A percentile compares a stretch with the other conserved stretches of the same genome.
These are phyloP conservation scores for Mycena crocata DNA, from an alignment of 768 basidiomycete genomes.

Conservation along the genomic window DNA sequence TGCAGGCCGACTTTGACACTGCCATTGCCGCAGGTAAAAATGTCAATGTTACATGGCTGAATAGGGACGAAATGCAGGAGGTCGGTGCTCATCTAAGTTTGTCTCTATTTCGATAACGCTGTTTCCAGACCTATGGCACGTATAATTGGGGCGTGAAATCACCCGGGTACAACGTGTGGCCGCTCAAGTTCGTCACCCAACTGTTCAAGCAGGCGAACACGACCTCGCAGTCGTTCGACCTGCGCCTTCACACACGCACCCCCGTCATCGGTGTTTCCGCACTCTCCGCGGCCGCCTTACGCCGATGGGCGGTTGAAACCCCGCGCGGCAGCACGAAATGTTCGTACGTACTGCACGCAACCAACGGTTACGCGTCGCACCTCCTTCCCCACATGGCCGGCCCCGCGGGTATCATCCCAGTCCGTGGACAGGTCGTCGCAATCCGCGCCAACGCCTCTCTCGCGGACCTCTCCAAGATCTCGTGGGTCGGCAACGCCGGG, in stretches of 20 bases:
- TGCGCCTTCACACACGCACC: conserved; percentile 79
- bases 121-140: conserved; percentile 55
- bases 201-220: conserved; percentile 57
- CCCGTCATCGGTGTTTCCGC: conserved; percentile 67
- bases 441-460: conserved; percentile 50
- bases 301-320: conserved; percentile 68
- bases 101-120: neutral
- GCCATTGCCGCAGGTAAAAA: conserved; percentile 26
- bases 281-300: conserved; percentile 38
- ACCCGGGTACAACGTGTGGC: conserved; percentile 79
- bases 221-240: conserved; percentile 46
- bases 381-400: conserved; percentile 77
- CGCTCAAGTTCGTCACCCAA: conserved; percentile 80
- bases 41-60: conserved; percentile 23
- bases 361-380: conserved; percentile 85
- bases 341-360: conserved; percentile 82
- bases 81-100: neutral
- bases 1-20: conserved; percentile 1
- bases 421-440: conserved; percentile 75
- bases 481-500: conserved; percentile 64
- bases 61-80: conserved; percentile 26
- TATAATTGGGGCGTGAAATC: conserved; percentile 63
- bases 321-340: conserved; percentile 74
- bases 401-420: conserved; percentile 69
- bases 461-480: conserved; percentile 52